Evolutionary conservation across 768 basidiomycete genomes (phyloP), one percentile per base, ranked within the genome.

Genomic region (Podaxis sp.): DNA sequence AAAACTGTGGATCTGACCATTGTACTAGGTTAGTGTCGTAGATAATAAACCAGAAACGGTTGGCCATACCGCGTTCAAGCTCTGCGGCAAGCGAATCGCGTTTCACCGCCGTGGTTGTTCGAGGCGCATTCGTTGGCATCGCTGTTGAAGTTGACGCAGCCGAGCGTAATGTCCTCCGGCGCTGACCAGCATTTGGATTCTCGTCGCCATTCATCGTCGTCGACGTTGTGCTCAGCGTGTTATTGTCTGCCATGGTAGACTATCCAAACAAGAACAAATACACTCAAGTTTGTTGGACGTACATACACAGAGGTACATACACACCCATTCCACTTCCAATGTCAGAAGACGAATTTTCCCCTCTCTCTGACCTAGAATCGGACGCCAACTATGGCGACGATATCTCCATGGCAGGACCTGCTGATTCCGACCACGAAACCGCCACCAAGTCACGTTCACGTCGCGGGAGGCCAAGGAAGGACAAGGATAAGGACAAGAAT

Each of bases 1-100:
- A 86, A 38, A 83, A 77, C 47, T 88, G 84, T 2, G 86, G 84
- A 67, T 90, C 87, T 90, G 47, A 9, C 51, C 11, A 21, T 40
- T 23, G 37, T 58, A 54, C 27, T 55, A 47, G 21, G 59, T 36
- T 47, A 47, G 32, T 37, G 4, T 32, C 42, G 9, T 23, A 36
- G 44, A 51, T 6, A 28, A 32, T 40, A 40, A 25, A 32, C 16
- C 42, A 27, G 35, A 14, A 68, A 32, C 1, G 32, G 7, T 32
- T 6, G 32, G 7, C 7, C 74, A 46, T 64, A 80, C 87, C 87
- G 67, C 85, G 78, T 69, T 88, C 87, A 14, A 89, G 77, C 63
- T 89, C 87, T 11, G 88, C 87, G 36, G 83, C 81, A 46, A 87
- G 71, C 0, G 87, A 87, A 62, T 88, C 87, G 32, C 88, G 81